Conservation (phyloP, 164 flowering plant species). For the Stephania yunnanensis region DNA sequence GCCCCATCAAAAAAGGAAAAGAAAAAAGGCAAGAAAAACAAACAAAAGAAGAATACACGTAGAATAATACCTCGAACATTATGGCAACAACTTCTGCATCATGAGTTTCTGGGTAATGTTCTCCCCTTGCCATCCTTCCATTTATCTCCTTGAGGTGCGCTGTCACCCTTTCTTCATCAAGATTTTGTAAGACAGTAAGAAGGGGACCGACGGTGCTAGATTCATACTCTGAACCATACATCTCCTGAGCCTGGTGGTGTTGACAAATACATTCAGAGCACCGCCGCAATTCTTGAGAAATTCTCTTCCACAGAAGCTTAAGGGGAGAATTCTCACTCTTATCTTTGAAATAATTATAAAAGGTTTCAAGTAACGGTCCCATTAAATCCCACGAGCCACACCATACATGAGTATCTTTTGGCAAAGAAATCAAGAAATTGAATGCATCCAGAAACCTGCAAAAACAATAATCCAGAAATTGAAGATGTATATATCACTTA, state of each 20-base stretch:
- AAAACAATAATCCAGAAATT: not conserved
- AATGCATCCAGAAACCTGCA: constrained; percentile 86
- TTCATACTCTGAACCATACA: constrained; percentile 64
- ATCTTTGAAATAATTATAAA: constrained; percentile 65
- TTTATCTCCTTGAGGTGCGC: constrained; percentile 62
- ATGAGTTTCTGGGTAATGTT: constrained; percentile 39
- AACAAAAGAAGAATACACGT: constrained; percentile 7
- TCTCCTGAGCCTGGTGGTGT: constrained; percentile 83
- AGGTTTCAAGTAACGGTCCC: constrained; percentile 87
- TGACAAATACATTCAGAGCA: constrained; percentile 84
- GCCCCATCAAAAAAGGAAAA: no score
- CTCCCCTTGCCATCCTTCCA: constrained; percentile 34
- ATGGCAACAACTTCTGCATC: constrained; percentile 66
- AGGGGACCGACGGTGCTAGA: constrained; percentile 54
- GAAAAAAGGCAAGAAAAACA: not conserved
- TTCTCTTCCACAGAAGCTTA: constrained; percentile 62
- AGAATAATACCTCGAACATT: constrained; percentile 68
- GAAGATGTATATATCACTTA: not conserved
- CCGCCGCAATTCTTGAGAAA: constrained; percentile 58
- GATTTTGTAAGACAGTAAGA: constrained; percentile 51
- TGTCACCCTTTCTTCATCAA: constrained; percentile 85
- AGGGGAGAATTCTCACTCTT: constrained; percentile 60
- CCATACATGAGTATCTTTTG: constrained; percentile 70
- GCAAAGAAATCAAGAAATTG: constrained; percentile 48
- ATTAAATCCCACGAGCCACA: constrained; percentile 76